Percentiles rank a stretch among this genome's conserved stretches.
These are phyloP conservation scores for Leucosporidium creatinivorum DNA, from an alignment of 768 basidiomycete species.

Conservation along the genomic window DNA sequence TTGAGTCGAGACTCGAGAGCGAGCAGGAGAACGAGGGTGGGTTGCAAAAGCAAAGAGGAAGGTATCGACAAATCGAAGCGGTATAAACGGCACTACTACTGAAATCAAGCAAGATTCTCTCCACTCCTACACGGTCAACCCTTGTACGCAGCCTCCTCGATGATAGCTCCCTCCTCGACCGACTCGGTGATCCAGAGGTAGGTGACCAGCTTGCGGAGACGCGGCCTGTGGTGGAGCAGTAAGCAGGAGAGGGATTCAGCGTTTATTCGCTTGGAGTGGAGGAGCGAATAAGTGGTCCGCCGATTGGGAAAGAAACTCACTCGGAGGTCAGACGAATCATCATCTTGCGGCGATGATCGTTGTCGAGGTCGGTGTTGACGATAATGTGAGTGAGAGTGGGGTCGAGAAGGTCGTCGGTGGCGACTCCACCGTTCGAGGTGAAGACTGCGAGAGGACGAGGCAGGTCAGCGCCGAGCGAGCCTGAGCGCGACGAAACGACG, in stretches of 20 bases:
- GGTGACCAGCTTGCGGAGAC: slow-evolving; percentile 22
- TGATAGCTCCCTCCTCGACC: background rate
- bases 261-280: no score
- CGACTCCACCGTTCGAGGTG: slow-evolving; percentile 60
- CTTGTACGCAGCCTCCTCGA: no score
- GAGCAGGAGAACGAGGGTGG: no score
- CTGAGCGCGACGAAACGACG: background rate
- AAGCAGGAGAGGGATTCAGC: no score
- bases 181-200: slow-evolving; percentile 16
- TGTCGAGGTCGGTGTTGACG: slow-evolving; percentile 67
- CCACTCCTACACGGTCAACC: no score
- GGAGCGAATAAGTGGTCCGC: no score
- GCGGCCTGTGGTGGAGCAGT: slow-evolving; percentile 11
- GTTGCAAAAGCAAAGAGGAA: no score
- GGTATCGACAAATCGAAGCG: no score
- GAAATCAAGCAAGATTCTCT: no score
- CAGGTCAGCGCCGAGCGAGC: no score
- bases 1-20: no score
- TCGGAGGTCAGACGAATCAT: background rate
- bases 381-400: slow-evolving; percentile 79
- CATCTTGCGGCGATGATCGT: background rate
- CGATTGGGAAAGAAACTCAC: background rate
- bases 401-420: slow-evolving; percentile 59
- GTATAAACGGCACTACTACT: no score
- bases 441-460: slow-evolving; percentile 39